phyloP scores from a whole-genome alignment of 768 basidiomycete species.

The Mycena floridula region DNA sequence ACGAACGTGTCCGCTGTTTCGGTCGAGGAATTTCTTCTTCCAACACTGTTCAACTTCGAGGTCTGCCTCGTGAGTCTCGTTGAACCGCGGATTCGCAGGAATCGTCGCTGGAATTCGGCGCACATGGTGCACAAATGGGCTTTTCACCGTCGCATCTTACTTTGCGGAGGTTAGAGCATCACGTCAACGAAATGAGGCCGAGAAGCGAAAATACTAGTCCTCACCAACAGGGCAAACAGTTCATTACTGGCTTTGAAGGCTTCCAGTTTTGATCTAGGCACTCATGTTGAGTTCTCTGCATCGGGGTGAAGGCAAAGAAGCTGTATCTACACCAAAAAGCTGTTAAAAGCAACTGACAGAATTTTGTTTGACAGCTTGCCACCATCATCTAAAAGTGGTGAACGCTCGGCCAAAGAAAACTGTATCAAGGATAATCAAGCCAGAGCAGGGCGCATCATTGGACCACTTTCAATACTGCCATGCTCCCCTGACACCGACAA shows the following conservation, averaged over 20 bases:
- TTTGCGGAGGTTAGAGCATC: constrained; percentile 35
- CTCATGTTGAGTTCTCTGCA: background rate
- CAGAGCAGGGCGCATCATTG: too few relatives aligned
- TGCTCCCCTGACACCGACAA: too few relatives aligned
- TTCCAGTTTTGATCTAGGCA: constrained; percentile 14
- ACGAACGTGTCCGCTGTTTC: constrained; percentile 42
- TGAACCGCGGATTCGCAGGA: constrained; percentile 72
- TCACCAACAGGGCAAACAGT: constrained; percentile 49
- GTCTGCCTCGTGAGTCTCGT: constrained; percentile 48
- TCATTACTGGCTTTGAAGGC: constrained; percentile 47
- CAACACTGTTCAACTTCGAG: constrained; percentile 49
- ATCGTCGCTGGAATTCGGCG: constrained; percentile 49
- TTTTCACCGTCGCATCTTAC: constrained; percentile 65
- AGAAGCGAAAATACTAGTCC: constrained; percentile 2
- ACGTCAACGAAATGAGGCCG: background rate
- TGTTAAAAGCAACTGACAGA: too few relatives aligned
- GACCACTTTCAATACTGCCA: too few relatives aligned
- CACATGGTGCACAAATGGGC: constrained; percentile 62
- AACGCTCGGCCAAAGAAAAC: too few relatives aligned
- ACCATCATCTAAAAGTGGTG: too few relatives aligned
- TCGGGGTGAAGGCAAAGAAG: too few relatives aligned
- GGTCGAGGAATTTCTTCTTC: constrained; percentile 51
- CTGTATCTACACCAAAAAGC: too few relatives aligned
- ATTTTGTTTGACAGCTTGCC: too few relatives aligned
- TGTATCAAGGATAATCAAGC: too few relatives aligned